Evolutionary conservation across 2,329 filamentous ascomycete genomes (phyloP), one percentile per base, ranked within the genome.

Genomic region (Colletotrichum musicola): DNA sequence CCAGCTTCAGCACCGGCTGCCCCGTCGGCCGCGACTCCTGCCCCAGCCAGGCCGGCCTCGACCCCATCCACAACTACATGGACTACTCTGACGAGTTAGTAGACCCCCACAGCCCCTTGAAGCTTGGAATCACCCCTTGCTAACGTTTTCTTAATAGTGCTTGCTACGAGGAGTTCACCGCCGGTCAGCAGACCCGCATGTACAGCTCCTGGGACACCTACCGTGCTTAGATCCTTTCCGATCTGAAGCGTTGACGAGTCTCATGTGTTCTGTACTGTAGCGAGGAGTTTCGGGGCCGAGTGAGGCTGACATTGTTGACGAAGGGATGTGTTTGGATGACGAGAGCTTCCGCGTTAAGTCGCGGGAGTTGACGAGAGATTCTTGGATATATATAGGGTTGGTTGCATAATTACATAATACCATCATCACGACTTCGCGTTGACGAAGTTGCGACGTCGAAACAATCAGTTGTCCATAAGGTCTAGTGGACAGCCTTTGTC

Each of bases 101-200:
- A 22, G 7, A 16, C 42, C 20, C 18, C n/a, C 16, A n/a, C 20
- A 5, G 4, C 6, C 3, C 20, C 13, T 2, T 49, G 27, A 6
- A 25, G 22, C 22, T 25, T 4, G 22, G 22, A n/a, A 25, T 22
- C 55, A 38, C 27, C 62, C 30, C 4, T 61, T 67, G 25, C 74
- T 79, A 68, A 78, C 73, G 9, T 62, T 10, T 47, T 50, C 60
- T 30, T 1, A 42, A 53, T 42, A 81, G 80, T 72, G 63, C 74
- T 68, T 85, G 83, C 77, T 83, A 82, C 74, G 75, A 78, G 46
- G 79, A 82, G 74, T 85, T 85, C 76, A 83, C 81, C 6, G 46
- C 77, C 16, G 81, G 80, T 10, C 83, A 85, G 75, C 71, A 75
- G 50, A 75, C 74, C 55, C 81, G 82, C 66, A 82, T 83, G 74